A percentile compares a stretch with the other conserved stretches of the same genome.
Evolutionary conservation across 805 yeast genomes (phyloP).

Genomic region (Lipomyces sp.): DNA sequence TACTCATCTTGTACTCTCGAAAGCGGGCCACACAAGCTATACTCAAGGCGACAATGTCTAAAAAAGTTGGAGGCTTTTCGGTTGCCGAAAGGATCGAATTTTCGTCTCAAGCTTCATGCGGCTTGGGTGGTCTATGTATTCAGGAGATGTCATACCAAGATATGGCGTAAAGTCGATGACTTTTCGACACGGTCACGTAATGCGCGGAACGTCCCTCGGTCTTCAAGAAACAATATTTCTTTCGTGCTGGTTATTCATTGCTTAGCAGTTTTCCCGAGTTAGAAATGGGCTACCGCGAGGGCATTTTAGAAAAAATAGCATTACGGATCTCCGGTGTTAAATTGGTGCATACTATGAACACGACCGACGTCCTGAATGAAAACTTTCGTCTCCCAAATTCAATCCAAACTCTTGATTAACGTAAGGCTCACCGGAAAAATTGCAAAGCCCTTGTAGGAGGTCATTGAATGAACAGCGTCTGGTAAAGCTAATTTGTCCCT

Average conservation of each 20-base stretch:
- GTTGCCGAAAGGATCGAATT: neutral
- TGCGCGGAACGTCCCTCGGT: too few species aligned
- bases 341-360: neutral
- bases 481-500: neutral
- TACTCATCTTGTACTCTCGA: conserved; percentile 1
- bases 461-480: neutral
- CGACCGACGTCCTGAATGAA: neutral
- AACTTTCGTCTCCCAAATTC: neutral
- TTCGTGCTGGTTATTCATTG: too few species aligned
- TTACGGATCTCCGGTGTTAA: neutral
- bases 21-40: neutral
- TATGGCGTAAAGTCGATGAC: too few species aligned
- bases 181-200: too few species aligned
- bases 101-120: neutral
- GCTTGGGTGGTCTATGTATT: neutral
- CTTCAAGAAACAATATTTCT: too few species aligned
- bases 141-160: too few species aligned
- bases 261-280: too few species aligned
- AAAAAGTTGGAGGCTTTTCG: neutral
- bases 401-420: neutral
- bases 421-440: neutral
- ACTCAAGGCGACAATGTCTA: neutral
- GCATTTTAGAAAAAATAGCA: too few species aligned
- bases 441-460: neutral
- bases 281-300: too few species aligned